Conservation (phyloP, 2,329 filamentous ascomycete species). For the Sclerotinia trifoliorum region DNA sequence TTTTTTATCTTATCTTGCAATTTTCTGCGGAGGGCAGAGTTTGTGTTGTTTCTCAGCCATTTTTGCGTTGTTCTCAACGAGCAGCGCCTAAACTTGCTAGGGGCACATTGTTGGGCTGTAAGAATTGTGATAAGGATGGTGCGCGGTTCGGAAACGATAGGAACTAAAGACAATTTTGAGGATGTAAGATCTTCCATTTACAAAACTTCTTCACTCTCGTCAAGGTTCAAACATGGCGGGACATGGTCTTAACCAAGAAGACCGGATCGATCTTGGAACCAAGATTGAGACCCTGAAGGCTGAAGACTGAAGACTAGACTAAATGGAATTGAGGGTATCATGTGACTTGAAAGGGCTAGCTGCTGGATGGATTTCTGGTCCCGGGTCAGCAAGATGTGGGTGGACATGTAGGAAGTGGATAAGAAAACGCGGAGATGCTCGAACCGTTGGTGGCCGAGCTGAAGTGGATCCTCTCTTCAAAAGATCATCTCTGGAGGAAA, state of each 20-base stretch:
- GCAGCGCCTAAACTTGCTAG: conserved; percentile 8
- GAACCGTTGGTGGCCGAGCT: neutral
- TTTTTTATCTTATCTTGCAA: neutral
- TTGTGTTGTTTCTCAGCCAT: neutral
- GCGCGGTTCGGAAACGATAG: conserved; percentile 2
- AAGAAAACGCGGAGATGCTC: conserved; percentile 5
- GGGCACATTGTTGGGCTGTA: conserved; percentile 4
- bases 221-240: neutral
- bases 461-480: neutral
- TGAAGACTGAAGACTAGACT: too few relatives aligned
- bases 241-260: neutral
- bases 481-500: conserved; percentile 4
- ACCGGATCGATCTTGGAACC: neutral
- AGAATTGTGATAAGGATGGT: neutral
- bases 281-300: neutral
- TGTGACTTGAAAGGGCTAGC: neutral
- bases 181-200: neutral
- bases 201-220: neutral
- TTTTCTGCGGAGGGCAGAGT: neutral
- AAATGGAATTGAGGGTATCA: neutral
- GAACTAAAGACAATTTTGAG: conserved; percentile 1
- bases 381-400: neutral
- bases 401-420: neutral
- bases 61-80: neutral
- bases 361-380: neutral